Conservation (phyloP, 129 eudicot species). For the Dittrichia graveolens region DNA sequence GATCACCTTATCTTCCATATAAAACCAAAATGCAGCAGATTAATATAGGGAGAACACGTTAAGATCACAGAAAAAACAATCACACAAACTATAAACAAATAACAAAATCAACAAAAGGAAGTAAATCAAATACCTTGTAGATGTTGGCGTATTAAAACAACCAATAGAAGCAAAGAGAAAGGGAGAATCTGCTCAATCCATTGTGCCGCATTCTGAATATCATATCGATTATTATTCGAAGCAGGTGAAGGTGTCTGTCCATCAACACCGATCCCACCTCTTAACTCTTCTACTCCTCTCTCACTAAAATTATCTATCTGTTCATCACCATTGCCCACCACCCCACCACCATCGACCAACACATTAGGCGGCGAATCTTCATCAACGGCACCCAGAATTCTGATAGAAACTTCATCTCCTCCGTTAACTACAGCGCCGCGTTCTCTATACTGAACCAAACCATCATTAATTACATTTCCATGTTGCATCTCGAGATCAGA, state of each 20-base stretch:
- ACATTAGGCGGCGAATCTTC: constrained; percentile 5
- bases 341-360: constrained; percentile 3
- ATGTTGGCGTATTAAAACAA: constrained; percentile 48
- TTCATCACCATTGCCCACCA: constrained; percentile 17
- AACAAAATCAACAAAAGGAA: not conserved
- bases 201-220: constrained; percentile 39
- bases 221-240: constrained; percentile 30
- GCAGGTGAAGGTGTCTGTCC: constrained; percentile 21
- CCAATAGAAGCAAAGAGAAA: constrained; percentile 51
- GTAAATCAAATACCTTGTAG: constrained; percentile 41
- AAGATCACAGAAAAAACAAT: not conserved
- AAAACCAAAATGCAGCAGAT: not conserved
- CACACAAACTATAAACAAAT: not conserved
- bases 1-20: not conserved
- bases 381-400: constrained; percentile 40
- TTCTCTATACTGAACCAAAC: no score
- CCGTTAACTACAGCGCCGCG: no score
- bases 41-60: not conserved
- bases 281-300: constrained; percentile 25
- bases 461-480: not conserved
- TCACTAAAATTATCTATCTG: constrained; percentile 2
- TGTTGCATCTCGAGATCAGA: constrained; percentile 38
- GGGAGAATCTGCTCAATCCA: constrained; percentile 58
- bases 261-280: constrained; percentile 27
- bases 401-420: constrained; percentile 38